A percentile compares a stretch with the other conserved stretches of the same genome.
These are phyloP conservation scores for Lumnitzera littorea DNA, from an alignment of 345 rosid genomes.

Conservation along the genomic window DNA sequence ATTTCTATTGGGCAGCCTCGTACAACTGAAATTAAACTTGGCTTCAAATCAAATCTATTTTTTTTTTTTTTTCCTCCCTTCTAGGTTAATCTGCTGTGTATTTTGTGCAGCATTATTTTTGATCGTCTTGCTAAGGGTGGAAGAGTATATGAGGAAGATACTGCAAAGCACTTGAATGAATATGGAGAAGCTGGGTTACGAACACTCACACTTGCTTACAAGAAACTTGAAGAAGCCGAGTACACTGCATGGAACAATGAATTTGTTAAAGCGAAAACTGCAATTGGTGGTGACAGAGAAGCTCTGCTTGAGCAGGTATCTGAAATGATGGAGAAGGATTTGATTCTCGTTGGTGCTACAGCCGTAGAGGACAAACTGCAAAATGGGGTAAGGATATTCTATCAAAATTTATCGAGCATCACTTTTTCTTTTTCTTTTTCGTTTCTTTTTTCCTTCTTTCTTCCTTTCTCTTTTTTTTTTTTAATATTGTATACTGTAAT, in stretches of 20 bases:
- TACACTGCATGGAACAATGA: conserved; percentile 72
- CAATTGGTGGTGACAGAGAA: conserved; percentile 82
- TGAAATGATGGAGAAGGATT: conserved; percentile 81
- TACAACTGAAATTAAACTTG: too few species aligned
- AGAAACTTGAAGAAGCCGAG: conserved; percentile 64
- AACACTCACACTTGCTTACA: conserved; percentile 75
- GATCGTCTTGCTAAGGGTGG: conserved; percentile 85
- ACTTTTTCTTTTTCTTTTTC: too few species aligned
- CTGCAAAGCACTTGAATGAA: conserved; percentile 74
- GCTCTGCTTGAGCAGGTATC: conserved; percentile 60
- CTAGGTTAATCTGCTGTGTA: conserved; percentile 10
- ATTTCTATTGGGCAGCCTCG: too few species aligned
- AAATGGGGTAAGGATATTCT: conserved; percentile 56
- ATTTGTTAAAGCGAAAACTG: conserved; percentile 73
- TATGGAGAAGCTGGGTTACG: conserved; percentile 96
- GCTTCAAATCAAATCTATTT: neutral
- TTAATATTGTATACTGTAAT: conserved; percentile 9
- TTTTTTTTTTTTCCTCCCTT: neutral
- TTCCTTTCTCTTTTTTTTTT: neutral
- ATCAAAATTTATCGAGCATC: neutral
- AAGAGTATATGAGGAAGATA: conserved; percentile 49
- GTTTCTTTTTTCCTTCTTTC: too few species aligned
- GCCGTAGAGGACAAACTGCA: conserved; percentile 99
- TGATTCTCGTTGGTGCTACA: conserved; percentile 91
- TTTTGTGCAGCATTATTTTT: conserved; percentile 67